Conservation (phyloP, 352 stramenopile species). For the Pythium sukuiense region DNA sequence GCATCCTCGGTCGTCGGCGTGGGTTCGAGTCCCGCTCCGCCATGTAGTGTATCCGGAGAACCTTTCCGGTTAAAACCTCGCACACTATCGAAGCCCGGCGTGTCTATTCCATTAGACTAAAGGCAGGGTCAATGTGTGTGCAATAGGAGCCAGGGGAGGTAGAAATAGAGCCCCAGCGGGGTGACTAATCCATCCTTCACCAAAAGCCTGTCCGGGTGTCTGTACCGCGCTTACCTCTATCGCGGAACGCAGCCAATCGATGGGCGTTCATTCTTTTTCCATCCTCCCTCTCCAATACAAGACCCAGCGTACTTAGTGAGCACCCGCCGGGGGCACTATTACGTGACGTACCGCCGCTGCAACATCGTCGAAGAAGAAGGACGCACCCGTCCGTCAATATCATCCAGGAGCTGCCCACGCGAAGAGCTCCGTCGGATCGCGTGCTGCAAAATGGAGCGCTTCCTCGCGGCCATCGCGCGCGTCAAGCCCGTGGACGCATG, state of each 20-base stretch:
- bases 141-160: conserved; percentile 47
- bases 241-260: conserved; percentile 88
- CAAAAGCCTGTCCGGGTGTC: conserved; percentile 74
- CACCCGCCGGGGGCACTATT: not conserved
- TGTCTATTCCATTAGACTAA: conserved; percentile 91
- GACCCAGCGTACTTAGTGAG: not conserved
- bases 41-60: conserved; percentile 18
- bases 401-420: not conserved
- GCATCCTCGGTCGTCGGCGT: conserved; percentile 23
- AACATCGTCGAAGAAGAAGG: conserved; percentile 15
- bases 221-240: conserved; percentile 68
- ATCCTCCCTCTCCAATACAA: conserved; percentile 9
- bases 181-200: conserved; percentile 17
- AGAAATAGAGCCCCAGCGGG: conserved; percentile 30
- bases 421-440: not conserved
- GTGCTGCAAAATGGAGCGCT: conserved; percentile 36
- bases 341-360: conserved; percentile 12
- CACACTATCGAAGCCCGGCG: conserved; percentile 88
- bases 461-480: conserved; percentile 55
- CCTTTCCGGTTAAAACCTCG: conserved; percentile 22
- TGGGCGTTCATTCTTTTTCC: conserved; percentile 45
- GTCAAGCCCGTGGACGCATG: conserved; percentile 73
- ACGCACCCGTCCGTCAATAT: conserved; percentile 8
- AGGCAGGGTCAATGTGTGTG: conserved; percentile 87
- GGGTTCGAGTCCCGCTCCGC: conserved; percentile 61